Base-by-base conservation (phyloP, 1,284 basidiomycete genomes). In the Puccinia triticina region DNA sequence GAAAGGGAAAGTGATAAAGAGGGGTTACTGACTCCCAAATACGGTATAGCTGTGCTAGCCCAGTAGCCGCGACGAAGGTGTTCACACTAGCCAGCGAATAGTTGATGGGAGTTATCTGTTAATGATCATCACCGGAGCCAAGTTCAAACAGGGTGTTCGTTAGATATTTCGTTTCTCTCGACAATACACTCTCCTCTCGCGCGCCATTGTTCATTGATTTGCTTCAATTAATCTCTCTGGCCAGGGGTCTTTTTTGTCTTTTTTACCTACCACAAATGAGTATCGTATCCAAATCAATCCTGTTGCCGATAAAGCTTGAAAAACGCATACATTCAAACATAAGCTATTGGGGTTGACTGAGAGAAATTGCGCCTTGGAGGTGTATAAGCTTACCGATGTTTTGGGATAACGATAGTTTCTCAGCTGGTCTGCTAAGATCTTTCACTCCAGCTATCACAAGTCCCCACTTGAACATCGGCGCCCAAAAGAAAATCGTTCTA, bases 401-500 rank as follows among this genome's bases (percentile, higher is more conserved):
- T 74, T 81, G 79, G 50, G 79, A 74, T 43, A 81, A 57, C 43
- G 79, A 81, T 16, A 81, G 69, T 74, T 81, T 81, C 29, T 81
- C 79, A 74, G 71, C 79, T n/a, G 79, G 79, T 48, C 79, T 32
- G 53, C 43, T 53, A 11, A 81, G 29, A 32, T 81, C 79, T 66
- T 81, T 61, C 0, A 81, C 32, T 18, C 79, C 79, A 16, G 79
- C 79, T 18, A 29, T 29, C 2, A 81, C 79, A 26, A 81, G 69
- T 29, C 79, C 79, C 79, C 79, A 81, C 50, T 81, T 81, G 57
- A 81, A 81, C 55, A 74, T 74, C 5, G 79, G 79, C 16, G 79
- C 79, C 79, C 79, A 81, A 66, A 81, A 81, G 57, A 81, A 81
- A 5, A 81, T 81, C 12, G 79, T 81, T 40, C 79, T 81, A 29